Evolutionary conservation across 164 flowering plant species (phyloP).

Genomic region (Euptelea pleiosperma): DNA sequence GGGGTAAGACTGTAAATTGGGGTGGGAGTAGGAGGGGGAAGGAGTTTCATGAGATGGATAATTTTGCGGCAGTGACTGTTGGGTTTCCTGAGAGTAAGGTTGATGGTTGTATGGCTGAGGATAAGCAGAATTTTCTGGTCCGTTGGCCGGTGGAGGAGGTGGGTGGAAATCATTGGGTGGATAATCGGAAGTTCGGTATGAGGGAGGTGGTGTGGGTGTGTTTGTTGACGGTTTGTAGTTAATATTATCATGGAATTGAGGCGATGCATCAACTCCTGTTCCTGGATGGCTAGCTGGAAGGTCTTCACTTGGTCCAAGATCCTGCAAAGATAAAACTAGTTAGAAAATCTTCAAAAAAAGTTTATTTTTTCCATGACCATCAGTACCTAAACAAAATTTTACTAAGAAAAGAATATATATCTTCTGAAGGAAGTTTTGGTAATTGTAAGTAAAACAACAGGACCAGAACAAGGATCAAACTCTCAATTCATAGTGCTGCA

Average conservation of each 20-base stretch:
- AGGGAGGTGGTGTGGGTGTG: slow-evolving; percentile 10
- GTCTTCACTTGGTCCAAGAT: slow-evolving; percentile 36
- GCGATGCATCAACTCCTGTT: slow-evolving; percentile 39
- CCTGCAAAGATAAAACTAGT: slow-evolving; percentile 42
- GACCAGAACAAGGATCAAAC: too few relatives aligned
- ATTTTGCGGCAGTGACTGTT: slow-evolving; percentile 36
- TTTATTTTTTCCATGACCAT: slow-evolving; percentile 1
- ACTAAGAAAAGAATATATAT: too few relatives aligned
- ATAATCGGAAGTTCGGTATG: slow-evolving; percentile 24
- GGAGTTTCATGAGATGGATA: slow-evolving; percentile 51
- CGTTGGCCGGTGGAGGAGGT: slow-evolving; percentile 38
- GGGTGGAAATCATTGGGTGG: slow-evolving; percentile 46
- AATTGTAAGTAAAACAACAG: too few relatives aligned
- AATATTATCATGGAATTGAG: slow-evolving; percentile 29
- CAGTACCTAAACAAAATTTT: too few relatives aligned
- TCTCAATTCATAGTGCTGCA: too few relatives aligned
- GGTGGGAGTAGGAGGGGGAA: slow-evolving; percentile 34
- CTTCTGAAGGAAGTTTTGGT: too few relatives aligned
- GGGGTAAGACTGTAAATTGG: slow-evolving; percentile 85
- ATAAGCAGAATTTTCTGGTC: slow-evolving; percentile 41
- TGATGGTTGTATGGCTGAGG: slow-evolving; percentile 49
- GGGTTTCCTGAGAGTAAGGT: slow-evolving; percentile 44
- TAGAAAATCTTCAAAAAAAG: neutral
- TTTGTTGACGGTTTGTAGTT: slow-evolving; percentile 22
- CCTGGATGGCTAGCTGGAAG: slow-evolving; percentile 26